Percentiles rank a stretch among this genome's conserved stretches.
phyloP scores from a whole-genome alignment of 495 filamentous ascomycete species.

The Delitschia confertaspora region DNA sequence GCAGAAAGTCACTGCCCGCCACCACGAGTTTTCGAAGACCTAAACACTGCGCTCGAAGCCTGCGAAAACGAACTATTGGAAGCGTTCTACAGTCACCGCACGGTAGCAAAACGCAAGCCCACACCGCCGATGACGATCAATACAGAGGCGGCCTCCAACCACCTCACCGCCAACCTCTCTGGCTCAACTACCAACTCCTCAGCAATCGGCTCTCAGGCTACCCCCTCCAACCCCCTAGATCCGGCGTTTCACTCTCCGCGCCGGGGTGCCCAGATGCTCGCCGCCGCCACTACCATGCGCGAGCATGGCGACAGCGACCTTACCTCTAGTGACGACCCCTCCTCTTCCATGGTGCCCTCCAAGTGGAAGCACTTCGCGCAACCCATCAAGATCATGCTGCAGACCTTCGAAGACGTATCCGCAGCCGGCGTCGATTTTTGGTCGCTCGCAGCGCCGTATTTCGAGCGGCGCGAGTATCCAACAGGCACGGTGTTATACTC shows the following conservation, averaged over 20 bases:
- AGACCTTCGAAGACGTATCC: constrained; percentile 80
- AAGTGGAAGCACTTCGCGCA: constrained; percentile 80
- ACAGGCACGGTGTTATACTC: constrained; percentile 67
- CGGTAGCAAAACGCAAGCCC: constrained; percentile 1
- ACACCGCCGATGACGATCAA: constrained; percentile 25
- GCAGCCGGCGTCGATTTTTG: constrained; percentile 88
- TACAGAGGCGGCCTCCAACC: not conserved
- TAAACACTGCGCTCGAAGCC: constrained; percentile 85
- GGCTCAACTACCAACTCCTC: too few species aligned
- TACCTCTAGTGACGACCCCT: constrained; percentile 21
- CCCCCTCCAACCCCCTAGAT: constrained; percentile 39
- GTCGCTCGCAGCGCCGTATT: constrained; percentile 67
- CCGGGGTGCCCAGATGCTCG: constrained; percentile 63
- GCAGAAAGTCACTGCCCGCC: constrained; percentile 52
- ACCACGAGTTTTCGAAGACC: constrained; percentile 64
- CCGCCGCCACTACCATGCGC: constrained; percentile 61
- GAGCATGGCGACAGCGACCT: constrained; percentile 39
- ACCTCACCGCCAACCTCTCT: not conserved
- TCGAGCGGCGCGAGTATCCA: constrained; percentile 54
- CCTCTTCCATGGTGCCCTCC: constrained; percentile 34
- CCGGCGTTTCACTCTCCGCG: constrained; percentile 67
- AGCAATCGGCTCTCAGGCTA: too few species aligned
- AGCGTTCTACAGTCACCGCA: constrained; percentile 43
- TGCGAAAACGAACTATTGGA: constrained; percentile 94
- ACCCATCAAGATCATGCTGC: constrained; percentile 81